A percentile compares a stretch with the other conserved stretches of the same genome.
These are phyloP conservation scores for Eimeria sp. DNA, from an alignment of 169 alveolate genomes.

Conservation along the genomic window DNA sequence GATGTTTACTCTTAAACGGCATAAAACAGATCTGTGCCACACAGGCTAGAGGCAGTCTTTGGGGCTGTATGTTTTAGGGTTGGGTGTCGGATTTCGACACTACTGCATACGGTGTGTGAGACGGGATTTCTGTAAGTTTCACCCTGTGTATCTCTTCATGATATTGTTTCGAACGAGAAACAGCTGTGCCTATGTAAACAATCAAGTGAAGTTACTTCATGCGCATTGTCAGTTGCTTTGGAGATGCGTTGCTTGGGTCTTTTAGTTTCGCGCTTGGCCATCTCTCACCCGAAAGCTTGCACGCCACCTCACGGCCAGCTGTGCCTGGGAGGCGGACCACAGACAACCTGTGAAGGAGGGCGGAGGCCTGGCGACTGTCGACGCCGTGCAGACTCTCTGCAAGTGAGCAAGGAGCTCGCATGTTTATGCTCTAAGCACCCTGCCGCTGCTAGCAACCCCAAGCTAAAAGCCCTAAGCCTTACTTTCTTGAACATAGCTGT, in stretches of 20 bases:
- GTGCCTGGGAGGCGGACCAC: constrained; percentile 76
- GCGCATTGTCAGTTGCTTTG: neutral
- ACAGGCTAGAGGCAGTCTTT: neutral
- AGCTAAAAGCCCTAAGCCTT: neutral
- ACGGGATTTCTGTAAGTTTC: neutral
- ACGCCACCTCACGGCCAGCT: constrained; percentile 47
- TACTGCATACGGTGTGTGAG: neutral
- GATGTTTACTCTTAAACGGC: neutral
- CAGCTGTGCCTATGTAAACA: neutral
- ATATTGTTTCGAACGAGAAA: neutral
- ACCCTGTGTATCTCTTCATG: neutral
- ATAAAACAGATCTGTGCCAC: neutral
- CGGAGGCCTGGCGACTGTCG: constrained; percentile 45
- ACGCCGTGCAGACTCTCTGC: constrained; percentile 66
- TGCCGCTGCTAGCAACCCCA: neutral
- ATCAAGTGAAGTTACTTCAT: neutral
- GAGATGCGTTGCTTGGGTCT: neutral
- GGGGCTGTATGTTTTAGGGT: neutral
- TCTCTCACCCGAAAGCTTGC: constrained; percentile 50
- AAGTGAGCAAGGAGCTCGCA: neutral
- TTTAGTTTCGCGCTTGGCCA: constrained; percentile 69
- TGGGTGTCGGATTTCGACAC: neutral
- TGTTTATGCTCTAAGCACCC: neutral
- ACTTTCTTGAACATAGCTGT: neutral
- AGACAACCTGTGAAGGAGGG: constrained; percentile 43